Evolutionary conservation across 257 asterid genomes (phyloP).

Genomic region (Ocimum tenuiflorum): DNA sequence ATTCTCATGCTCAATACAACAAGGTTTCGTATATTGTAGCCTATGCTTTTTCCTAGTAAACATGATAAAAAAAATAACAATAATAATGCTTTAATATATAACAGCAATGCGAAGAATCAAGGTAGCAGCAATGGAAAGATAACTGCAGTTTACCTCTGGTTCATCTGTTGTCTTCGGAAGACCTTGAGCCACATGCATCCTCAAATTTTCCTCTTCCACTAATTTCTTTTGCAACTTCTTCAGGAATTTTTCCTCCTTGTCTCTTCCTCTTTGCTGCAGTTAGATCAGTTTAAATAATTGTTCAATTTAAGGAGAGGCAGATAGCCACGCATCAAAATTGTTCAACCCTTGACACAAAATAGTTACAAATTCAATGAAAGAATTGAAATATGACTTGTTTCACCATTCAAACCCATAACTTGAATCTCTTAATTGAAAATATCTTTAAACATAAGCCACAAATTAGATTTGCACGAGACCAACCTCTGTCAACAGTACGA

Average conservation of each 20-base stretch:
- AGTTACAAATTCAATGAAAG: background rate
- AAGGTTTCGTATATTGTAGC: too few species aligned
- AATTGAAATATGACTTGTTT: background rate
- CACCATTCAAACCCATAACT: background rate
- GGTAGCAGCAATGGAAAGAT: background rate
- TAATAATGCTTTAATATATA: too few species aligned
- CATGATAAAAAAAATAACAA: too few species aligned
- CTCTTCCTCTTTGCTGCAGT: slow-evolving; percentile 74
- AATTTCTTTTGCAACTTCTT: slow-evolving; percentile 52
- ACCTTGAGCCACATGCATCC: slow-evolving; percentile 71
- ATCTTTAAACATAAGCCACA: background rate
- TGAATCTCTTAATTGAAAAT: background rate
- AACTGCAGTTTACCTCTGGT: slow-evolving; percentile 54
- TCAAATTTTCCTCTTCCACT: slow-evolving; percentile 63
- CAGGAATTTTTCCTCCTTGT: slow-evolving; percentile 63
- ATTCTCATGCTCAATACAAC: too few species aligned
- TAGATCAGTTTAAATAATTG: slow-evolving; percentile 14
- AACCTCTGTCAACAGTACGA: slow-evolving; percentile 82
- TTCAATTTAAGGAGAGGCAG: slow-evolving; percentile 2
- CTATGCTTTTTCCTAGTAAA: too few species aligned
- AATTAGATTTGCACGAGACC: slow-evolving; percentile 17
- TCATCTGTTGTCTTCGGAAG: slow-evolving; percentile 86
- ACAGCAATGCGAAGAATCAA: too few species aligned
- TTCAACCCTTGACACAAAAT: too few species aligned
- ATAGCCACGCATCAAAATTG: too few species aligned